Base-by-base conservation (phyloP, 2,329 filamentous ascomycete genomes). In the Fusarium newnesense region DNA sequence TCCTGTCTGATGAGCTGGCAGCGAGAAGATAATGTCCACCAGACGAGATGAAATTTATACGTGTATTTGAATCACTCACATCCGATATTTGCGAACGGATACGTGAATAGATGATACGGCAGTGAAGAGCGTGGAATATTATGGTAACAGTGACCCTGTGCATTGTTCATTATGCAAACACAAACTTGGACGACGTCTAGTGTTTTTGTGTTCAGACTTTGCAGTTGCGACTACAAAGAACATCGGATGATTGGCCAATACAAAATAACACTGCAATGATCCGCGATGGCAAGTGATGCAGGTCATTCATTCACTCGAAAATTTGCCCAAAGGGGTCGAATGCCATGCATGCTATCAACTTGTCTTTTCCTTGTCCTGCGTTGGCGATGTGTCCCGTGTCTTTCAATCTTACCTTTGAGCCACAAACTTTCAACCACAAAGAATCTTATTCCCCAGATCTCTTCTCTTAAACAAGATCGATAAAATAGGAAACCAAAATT, bases 31-130 rank as follows among this genome's bases (percentile, higher is more conserved):
- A 21, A 7, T 21, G 24, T 16, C 4, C 9, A 26, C 1, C 18
- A 5, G 21, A 36, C 4, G 7, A 16, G 2, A 2, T 21, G 9
- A 16, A 26, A 37, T 26, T n/a, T 12, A 18, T 28, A 18, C 24
- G 19, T 39, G 9, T 28, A 26, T 21, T 24, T 16, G 9, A 16
- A 12, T 39, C 7, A 28, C 28, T 39, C 13, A 53, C 24, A 0
- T 1, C 9, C 9, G 32, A 12, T 9, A 16, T 28, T 12, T 37
- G 19, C 0, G 24, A n/a, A 26, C 4, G 0, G 2, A n/a, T 37
- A 16, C 1, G 24, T 26, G 13, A 53, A 12, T 12, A 12, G 7
- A 21, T 39, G 34, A 16, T 16, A 0, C 5, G 8, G 11, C 0
- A 10, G 8, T 24, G 4, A 10, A 34, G 2, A 7, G 2, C 11